Evolutionary conservation across 2,329 filamentous ascomycete genomes (phyloP).

Genomic region (Nigrospora sphaerica): DNA sequence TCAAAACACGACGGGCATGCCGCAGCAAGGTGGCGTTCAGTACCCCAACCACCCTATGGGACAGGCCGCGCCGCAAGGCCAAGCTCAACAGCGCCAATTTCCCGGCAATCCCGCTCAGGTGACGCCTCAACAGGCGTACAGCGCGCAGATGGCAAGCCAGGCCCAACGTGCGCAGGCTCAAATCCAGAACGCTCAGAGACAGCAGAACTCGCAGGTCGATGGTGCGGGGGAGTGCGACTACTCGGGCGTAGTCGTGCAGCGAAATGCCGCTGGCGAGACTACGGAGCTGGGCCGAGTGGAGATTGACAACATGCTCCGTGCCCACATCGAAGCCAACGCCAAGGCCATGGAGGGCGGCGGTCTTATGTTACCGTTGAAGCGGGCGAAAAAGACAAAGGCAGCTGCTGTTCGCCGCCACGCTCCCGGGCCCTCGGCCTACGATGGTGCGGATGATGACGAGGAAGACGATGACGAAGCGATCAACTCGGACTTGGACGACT

Average conservation of each 20-base stretch:
- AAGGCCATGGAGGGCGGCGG: slow-evolving; percentile 67
- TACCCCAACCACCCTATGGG: slow-evolving; percentile 13
- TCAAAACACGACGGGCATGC: slow-evolving; percentile 28
- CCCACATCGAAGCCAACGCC: slow-evolving; percentile 58
- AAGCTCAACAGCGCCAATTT: slow-evolving; percentile 19
- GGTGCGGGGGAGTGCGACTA: slow-evolving; percentile 59
- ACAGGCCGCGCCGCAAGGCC: slow-evolving; percentile 3
- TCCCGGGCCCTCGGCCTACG: slow-evolving; percentile 41
- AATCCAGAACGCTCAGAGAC: slow-evolving; percentile 33
- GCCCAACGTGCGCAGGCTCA: slow-evolving; percentile 8
- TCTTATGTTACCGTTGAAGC: slow-evolving; percentile 64
- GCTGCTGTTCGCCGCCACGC: slow-evolving; percentile 20
- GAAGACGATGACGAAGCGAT: slow-evolving; percentile 93
- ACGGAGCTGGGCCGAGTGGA: slow-evolving; percentile 52
- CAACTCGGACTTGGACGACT: slow-evolving; percentile 95
- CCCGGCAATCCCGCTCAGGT: neutral
- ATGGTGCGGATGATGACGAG: slow-evolving; percentile 55
- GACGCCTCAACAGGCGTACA: too few relatives aligned
- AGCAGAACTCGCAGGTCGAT: slow-evolving; percentile 60
- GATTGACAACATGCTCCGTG: slow-evolving; percentile 63
- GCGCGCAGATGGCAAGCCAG: neutral
- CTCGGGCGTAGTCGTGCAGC: slow-evolving; percentile 52
- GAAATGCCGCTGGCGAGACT: slow-evolving; percentile 44
- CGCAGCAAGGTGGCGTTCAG: slow-evolving; percentile 12
- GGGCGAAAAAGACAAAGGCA: slow-evolving; percentile 37